Percentiles rank a stretch among this genome's conserved stretches.
These are phyloP conservation scores for Diaporthe ilicicola DNA, from an alignment of 2,329 filamentous ascomycete genomes.

Conservation along the genomic window DNA sequence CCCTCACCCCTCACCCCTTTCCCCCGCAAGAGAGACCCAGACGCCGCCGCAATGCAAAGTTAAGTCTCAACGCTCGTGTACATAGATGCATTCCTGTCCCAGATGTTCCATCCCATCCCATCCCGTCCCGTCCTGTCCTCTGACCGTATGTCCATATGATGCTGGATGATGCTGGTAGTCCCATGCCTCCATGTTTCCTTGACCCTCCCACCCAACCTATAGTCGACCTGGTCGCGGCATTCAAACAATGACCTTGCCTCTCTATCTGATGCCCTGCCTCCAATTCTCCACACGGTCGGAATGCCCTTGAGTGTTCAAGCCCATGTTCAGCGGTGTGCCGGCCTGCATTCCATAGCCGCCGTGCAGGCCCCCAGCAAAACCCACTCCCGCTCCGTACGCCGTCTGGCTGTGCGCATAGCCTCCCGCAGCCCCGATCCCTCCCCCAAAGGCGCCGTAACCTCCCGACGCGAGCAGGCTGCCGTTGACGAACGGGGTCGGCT, in stretches of 20 bases:
- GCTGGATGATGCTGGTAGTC: not conserved
- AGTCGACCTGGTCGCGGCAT: not conserved
- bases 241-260: not conserved
- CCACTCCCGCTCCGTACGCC: slow-evolving; percentile 30
- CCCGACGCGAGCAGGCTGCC: slow-evolving; percentile 28
- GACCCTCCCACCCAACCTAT: not conserved
- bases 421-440: slow-evolving; percentile 27
- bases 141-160: not conserved
- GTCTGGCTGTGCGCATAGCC: slow-evolving; percentile 30
- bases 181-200: not conserved
- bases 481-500: slow-evolving; percentile 28
- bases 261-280: slow-evolving; percentile 42
- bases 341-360: slow-evolving; percentile 35
- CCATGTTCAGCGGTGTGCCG: slow-evolving; percentile 29
- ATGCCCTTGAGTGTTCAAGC: slow-evolving; percentile 35
- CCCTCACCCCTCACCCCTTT: not conserved
- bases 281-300: slow-evolving; percentile 46
- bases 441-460: slow-evolving; percentile 23
- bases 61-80: slow-evolving; percentile 26
- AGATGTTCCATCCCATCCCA: not conserved
- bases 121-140: not conserved
- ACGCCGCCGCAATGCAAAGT: slow-evolving; percentile 32
- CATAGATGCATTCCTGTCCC: slow-evolving; percentile 25
- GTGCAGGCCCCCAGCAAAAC: slow-evolving; percentile 24
- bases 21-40: not conserved